phyloP scores from a whole-genome alignment of 371 early-diverging fungal genomes.

The Lichtheimia ramosa region DNA sequence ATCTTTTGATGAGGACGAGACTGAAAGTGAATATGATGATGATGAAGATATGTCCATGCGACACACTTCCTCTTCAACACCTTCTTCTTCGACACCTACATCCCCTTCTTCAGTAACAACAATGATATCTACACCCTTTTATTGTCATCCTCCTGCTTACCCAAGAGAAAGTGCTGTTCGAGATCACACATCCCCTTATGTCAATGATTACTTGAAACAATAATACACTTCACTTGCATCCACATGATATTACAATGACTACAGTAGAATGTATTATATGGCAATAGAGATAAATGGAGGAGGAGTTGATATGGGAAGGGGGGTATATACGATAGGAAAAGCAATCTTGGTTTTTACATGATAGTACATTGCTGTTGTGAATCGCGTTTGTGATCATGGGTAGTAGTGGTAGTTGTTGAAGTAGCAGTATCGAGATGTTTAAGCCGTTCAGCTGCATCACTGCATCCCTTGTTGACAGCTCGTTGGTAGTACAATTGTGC shows the following conservation, averaged over 20 bases:
- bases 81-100: no score
- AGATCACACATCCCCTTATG: no score
- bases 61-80: no score
- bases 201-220: no score
- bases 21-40: constrained; percentile 2
- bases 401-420: no score
- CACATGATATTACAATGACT: not conserved
- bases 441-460: constrained; percentile 12
- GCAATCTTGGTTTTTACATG: not conserved
- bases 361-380: constrained; percentile 1
- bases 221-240: not conserved
- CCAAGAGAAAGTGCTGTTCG: no score
- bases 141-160: no score
- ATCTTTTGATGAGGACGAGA: not conserved
- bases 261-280: not conserved
- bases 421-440: not conserved
- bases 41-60: constrained; percentile 3
- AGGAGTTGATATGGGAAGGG: not conserved
- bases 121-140: no score
- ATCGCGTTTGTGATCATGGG: no score
- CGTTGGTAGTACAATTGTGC: constrained; percentile 22
- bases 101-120: no score
- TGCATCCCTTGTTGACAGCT: constrained; percentile 23
- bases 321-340: not conserved
- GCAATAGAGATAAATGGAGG: not conserved